Conservation (phyloP, 768 basidiomycete species). For the Brasilioporus rufonigricans region DNA sequence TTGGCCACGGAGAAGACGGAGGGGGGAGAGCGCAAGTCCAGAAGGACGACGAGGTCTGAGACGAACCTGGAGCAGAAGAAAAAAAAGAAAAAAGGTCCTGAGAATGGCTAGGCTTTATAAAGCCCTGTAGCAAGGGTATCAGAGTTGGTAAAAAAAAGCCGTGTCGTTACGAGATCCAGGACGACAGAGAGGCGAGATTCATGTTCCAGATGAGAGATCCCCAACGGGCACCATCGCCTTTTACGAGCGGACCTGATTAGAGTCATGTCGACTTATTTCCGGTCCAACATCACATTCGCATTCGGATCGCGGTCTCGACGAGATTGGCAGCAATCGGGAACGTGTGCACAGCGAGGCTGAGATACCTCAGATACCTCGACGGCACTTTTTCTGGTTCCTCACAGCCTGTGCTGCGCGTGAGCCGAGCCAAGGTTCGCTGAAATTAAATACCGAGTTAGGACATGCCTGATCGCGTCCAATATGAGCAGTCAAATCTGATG, state of each 20-base stretch:
- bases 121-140: constrained; percentile 14
- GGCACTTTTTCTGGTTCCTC: neutral
- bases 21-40: too few species aligned
- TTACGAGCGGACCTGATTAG: constrained; percentile 20
- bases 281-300: too few species aligned
- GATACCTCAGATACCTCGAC: constrained; percentile 13
- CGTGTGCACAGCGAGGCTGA: constrained; percentile 33
- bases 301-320: constrained; percentile 24
- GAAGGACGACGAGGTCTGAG: neutral
- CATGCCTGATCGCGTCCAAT: constrained; percentile 3
- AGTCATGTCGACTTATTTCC: constrained; percentile 32
- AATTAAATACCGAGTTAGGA: constrained; percentile 22
- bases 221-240: constrained; percentile 5
- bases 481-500: constrained; percentile 2
- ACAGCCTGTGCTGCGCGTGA: constrained; percentile 11
- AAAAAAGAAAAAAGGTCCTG: constrained; percentile 5
- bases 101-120: constrained; percentile 24
- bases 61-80: constrained; percentile 3
- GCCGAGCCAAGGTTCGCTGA: constrained; percentile 8
- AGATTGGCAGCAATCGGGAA: constrained; percentile 28
- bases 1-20: neutral
- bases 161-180: constrained; percentile 28
- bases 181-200: constrained; percentile 16
- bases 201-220: constrained; percentile 22
- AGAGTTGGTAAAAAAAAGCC: constrained; percentile 19